Evolutionary conservation across 192 early-diverging fungal species (phyloP).

Genomic region (Gigaspora rosea): DNA sequence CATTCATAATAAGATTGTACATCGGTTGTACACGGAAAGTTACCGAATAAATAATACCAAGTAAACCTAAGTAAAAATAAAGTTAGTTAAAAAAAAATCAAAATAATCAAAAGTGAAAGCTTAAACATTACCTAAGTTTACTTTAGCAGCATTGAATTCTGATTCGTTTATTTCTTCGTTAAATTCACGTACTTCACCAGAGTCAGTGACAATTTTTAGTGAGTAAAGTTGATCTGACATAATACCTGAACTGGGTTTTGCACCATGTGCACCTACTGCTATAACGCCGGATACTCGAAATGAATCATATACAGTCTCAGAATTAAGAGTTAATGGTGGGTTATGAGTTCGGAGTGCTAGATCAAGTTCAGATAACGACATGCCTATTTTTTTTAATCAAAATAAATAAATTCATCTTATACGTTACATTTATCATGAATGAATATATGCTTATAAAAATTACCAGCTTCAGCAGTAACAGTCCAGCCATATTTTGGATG

Average conservation of each 20-base stretch:
- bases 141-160: background rate
- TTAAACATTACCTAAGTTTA: conserved; percentile 35
- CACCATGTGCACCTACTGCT: conserved; percentile 34
- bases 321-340: conserved; percentile 39
- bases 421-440: background rate
- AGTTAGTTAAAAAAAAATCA: background rate
- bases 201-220: conserved; percentile 36
- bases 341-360: conserved; percentile 31
- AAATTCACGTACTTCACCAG: conserved; percentile 36
- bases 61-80: conserved; percentile 29
- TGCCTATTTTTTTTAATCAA: conserved; percentile 19
- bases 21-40: conserved; percentile 40
- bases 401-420: background rate
- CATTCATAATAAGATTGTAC: conserved; percentile 43
- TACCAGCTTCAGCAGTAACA: too few species aligned
- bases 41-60: conserved; percentile 43
- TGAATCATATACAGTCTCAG: conserved; percentile 31
- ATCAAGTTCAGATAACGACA: conserved; percentile 34
- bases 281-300: conserved; percentile 6
- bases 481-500: background rate
- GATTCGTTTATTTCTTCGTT: conserved; percentile 30
- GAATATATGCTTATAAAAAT: background rate
- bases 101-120: background rate
- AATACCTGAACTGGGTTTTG: conserved; percentile 29
- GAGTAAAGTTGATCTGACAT: conserved; percentile 38